Percentiles rank a stretch among this genome's conserved stretches.
Conservation (phyloP, 2,329 filamentous ascomycete genomes). For the Penicillium sp. region DNA sequence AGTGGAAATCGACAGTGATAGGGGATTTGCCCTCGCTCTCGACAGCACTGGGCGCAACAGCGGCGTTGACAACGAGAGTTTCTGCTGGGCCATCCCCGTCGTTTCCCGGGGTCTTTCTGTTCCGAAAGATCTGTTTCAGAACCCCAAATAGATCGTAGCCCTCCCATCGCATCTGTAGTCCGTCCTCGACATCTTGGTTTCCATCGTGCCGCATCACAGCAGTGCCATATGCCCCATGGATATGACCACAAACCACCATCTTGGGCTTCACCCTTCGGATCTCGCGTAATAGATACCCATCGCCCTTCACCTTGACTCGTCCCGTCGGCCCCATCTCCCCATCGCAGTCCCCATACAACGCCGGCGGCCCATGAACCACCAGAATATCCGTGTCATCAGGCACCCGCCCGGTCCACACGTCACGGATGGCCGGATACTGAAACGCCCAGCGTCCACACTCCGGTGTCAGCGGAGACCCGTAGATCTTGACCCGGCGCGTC, state of each 20-base stretch:
- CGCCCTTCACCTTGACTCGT: slow-evolving; percentile 14
- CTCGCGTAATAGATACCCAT: slow-evolving; percentile 19
- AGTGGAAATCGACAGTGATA: slow-evolving; percentile 7
- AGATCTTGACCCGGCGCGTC: slow-evolving; percentile 60
- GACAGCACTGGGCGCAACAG: slow-evolving; percentile 3
- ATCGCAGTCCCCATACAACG: slow-evolving; percentile 16
- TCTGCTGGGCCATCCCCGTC: not conserved
- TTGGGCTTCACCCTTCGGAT: slow-evolving; percentile 20
- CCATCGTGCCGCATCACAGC: slow-evolving; percentile 7
- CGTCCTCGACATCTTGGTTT: slow-evolving; percentile 2
- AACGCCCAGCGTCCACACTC: slow-evolving; percentile 71
- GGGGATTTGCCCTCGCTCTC: slow-evolving; percentile 2
- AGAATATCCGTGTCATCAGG: slow-evolving; percentile 69
- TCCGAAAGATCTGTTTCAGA: slow-evolving; percentile 2
- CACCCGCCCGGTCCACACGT: slow-evolving; percentile 66
- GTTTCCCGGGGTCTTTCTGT: not conserved
- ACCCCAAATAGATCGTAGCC: not conserved
- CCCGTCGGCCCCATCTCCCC: slow-evolving; percentile 15
- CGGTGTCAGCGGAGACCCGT: slow-evolving; percentile 73
- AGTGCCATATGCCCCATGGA: slow-evolving; percentile 22
- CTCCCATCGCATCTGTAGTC: slow-evolving; percentile 8
- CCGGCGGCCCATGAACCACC: slow-evolving; percentile 71
- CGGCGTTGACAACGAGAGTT: slow-evolving; percentile 7
- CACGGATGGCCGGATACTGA: slow-evolving; percentile 61
- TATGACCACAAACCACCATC: slow-evolving; percentile 27